phyloP scores from a whole-genome alignment of 1,139 yeast genomes.

The Taphrina confusa region DNA sequence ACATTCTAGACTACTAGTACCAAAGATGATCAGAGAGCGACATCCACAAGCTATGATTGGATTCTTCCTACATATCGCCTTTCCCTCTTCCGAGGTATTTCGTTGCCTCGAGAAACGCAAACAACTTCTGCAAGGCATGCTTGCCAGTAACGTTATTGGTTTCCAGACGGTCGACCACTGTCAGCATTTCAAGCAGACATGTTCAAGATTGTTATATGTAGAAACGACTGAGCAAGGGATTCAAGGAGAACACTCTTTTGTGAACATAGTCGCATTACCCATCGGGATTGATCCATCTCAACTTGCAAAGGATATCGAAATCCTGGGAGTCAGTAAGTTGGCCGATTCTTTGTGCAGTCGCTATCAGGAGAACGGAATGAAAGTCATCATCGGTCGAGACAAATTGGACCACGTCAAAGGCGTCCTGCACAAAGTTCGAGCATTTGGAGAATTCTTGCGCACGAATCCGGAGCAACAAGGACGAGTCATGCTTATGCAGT shows the following conservation, averaged over 20 bases:
- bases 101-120: conserved; percentile 88
- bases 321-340: conserved; percentile 61
- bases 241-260: conserved; percentile 64
- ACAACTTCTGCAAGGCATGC: conserved; percentile 72
- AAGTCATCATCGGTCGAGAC: conserved; percentile 81
- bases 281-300: conserved; percentile 83
- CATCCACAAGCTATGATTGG: conserved; percentile 88
- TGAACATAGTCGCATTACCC: conserved; percentile 69
- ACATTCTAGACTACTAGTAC: conserved; percentile 59
- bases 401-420: conserved; percentile 87
- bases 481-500: conserved; percentile 74
- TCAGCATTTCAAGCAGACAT: conserved; percentile 88
- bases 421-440: conserved; percentile 78
- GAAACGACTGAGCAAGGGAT: conserved; percentile 80
- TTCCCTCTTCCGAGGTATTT: conserved; percentile 94
- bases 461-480: conserved; percentile 71
- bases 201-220: conserved; percentile 77
- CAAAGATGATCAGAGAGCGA: conserved; percentile 73
- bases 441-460: conserved; percentile 75
- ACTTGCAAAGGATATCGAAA: conserved; percentile 57
- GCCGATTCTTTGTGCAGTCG: background rate
- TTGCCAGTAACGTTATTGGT: conserved; percentile 84
- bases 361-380: conserved; percentile 65
- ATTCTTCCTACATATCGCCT: conserved; percentile 86
- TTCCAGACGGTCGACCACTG: conserved; percentile 93